These are phyloP conservation scores for Sanghuangporus baumii DNA, from an alignment of 1,284 basidiomycete genomes.

Conservation along the genomic window DNA sequence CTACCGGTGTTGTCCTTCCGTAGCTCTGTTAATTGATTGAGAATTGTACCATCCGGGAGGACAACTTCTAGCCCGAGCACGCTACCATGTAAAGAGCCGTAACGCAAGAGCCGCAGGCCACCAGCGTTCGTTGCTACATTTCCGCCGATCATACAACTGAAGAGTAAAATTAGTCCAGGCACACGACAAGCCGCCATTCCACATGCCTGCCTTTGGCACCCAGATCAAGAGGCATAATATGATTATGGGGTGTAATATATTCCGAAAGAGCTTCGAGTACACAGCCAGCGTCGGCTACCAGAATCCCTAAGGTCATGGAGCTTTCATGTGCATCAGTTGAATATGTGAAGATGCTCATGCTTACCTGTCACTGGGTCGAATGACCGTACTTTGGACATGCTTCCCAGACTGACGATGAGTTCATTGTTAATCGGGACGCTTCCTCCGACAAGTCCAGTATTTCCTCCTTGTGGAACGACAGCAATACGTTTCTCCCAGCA, in stretches of 20 bases:
- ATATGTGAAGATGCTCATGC: slow-evolving; percentile 16
- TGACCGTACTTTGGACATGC: slow-evolving; percentile 81
- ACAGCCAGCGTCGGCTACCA: slow-evolving; percentile 87
- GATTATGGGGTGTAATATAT: slow-evolving; percentile 81
- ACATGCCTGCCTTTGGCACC: slow-evolving; percentile 93
- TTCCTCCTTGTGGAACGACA: slow-evolving; percentile 96
- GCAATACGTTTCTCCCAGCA: slow-evolving; percentile 78
- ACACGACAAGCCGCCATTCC: background rate
- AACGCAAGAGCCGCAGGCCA: slow-evolving; percentile 88
- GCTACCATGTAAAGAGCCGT: slow-evolving; percentile 92
- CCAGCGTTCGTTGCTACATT: slow-evolving; percentile 98
- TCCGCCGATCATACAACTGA: slow-evolving; percentile 94
- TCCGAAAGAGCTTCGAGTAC: slow-evolving; percentile 90
- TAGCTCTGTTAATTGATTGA: slow-evolving; percentile 78
- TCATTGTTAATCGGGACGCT: slow-evolving; percentile 90
- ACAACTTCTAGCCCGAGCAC: slow-evolving; percentile 98
- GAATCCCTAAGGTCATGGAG: slow-evolving; percentile 42
- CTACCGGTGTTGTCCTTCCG: slow-evolving; percentile 97
- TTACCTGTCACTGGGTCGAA: slow-evolving; percentile 90
- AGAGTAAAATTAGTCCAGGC: slow-evolving; percentile 2
- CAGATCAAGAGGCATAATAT: slow-evolving; percentile 97
- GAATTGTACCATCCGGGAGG: slow-evolving; percentile 92
- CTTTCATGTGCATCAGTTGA: slow-evolving; percentile 1
- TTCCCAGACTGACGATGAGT: slow-evolving; percentile 78
- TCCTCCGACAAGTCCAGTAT: slow-evolving; percentile 98